phyloP scores from a whole-genome alignment of 306 rosid species.

The Luffa acutangula region DNA sequence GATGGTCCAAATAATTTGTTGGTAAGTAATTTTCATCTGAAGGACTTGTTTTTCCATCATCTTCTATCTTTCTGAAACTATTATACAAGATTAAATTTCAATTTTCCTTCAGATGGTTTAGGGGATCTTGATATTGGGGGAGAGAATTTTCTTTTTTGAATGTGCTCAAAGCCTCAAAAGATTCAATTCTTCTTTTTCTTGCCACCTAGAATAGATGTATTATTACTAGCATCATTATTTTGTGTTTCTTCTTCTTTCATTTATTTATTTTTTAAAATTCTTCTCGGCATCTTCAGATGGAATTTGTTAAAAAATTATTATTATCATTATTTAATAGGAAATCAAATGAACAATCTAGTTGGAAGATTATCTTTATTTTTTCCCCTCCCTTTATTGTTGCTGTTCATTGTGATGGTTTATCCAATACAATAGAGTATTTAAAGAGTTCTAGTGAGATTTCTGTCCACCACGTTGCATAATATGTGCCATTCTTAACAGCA shows the following conservation, averaged over 20 bases:
- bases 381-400: background rate
- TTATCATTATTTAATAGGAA: background rate
- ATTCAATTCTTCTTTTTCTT: background rate
- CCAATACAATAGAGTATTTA: background rate
- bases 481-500: background rate
- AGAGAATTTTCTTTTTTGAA: background rate
- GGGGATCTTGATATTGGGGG: background rate
- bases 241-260: background rate
- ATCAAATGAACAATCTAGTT: background rate
- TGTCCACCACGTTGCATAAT: background rate
- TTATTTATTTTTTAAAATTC: background rate
- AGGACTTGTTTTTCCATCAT: background rate
- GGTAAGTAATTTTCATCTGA: constrained; percentile 35
- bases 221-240: background rate
- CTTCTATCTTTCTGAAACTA: background rate
- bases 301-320: background rate
- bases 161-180: background rate
- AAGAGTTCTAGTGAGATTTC: background rate
- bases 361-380: background rate
- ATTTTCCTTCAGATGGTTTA: background rate
- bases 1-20: constrained; percentile 72
- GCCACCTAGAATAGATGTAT: background rate
- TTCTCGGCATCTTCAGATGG: background rate
- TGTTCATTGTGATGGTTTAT: background rate
- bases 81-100: background rate